Evolutionary conservation across 306 rosid genomes (phyloP).

Genomic region (Luffa aegyptiaca): DNA sequence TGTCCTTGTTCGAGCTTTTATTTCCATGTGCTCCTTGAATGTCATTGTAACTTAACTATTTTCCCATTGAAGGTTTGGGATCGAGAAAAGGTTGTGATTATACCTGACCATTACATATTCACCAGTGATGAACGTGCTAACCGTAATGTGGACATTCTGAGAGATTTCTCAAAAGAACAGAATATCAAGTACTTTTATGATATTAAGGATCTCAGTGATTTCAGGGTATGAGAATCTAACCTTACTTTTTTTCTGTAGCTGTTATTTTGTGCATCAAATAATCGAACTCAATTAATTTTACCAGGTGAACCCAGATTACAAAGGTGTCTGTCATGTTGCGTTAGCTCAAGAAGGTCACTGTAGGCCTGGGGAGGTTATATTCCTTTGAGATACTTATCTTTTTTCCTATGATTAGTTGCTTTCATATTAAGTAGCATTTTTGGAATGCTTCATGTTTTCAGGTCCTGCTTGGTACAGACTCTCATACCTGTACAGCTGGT

Average conservation of each 20-base stretch:
- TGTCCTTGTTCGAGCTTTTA: not conserved
- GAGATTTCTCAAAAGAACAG: conserved; percentile 84
- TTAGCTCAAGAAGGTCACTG: conserved; percentile 99
- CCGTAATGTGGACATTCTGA: conserved; percentile 85
- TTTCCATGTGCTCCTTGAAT: not conserved
- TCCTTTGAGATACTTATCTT: conserved; percentile 15
- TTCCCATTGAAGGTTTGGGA: conserved; percentile 74
- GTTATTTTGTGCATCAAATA: conserved; percentile 3
- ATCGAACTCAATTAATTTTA: not conserved
- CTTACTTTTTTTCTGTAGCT: conserved; percentile 3
- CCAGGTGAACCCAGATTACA: conserved; percentile 95
- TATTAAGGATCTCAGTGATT: conserved; percentile 79
- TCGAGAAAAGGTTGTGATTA: conserved; percentile 78
- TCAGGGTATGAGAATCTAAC: conserved; percentile 43
- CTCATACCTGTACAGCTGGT: conserved; percentile 96
- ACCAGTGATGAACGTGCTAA: conserved; percentile 90
- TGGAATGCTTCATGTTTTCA: conserved; percentile 19
- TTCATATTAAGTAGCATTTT: conserved; percentile 5
- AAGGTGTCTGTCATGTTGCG: conserved; percentile 92
- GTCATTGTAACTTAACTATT: not conserved
- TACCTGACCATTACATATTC: conserved; percentile 93
- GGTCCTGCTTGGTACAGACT: conserved; percentile 95
- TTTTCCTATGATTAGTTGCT: not conserved
- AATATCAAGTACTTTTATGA: conserved; percentile 91
- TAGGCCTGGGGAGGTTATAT: conserved; percentile 85